These are phyloP conservation scores for Pichia cactophila DNA, from an alignment of 1,139 yeast species.

Conservation along the genomic window DNA sequence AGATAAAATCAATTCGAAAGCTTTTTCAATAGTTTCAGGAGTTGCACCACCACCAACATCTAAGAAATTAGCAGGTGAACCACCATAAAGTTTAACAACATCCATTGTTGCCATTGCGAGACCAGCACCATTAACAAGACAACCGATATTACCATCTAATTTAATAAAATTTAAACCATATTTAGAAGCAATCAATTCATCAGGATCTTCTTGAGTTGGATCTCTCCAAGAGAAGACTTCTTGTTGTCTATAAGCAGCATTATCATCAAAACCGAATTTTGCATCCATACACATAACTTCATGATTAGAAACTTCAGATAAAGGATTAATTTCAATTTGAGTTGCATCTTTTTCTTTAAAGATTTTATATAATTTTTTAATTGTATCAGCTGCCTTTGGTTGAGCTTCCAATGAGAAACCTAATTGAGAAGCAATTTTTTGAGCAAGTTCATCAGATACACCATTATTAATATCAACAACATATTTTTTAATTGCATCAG, in stretches of 20 bases:
- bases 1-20: constrained; percentile 85
- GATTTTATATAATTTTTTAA: constrained; percentile 80
- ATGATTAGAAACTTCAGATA: constrained; percentile 87
- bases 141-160: constrained; percentile 97
- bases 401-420: constrained; percentile 77
- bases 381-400: constrained; percentile 81
- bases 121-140: constrained; percentile 99
- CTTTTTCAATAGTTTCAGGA: constrained; percentile 95
- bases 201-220: constrained; percentile 94
- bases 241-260: constrained; percentile 89
- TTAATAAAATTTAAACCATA: constrained; percentile 93
- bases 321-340: constrained; percentile 97
- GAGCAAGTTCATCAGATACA: constrained; percentile 71
- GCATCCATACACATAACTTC: constrained; percentile 98
- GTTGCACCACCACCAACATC: constrained; percentile 99
- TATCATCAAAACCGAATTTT: constrained; percentile 95
- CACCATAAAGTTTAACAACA: constrained; percentile 95
- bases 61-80: constrained; percentile 97
- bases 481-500: constrained; percentile 88
- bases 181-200: constrained; percentile 87
- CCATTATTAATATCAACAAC: constrained; percentile 71
- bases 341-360: constrained; percentile 91
- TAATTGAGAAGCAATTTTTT: constrained; percentile 66
- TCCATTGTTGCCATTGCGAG: constrained; percentile 99
- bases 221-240: constrained; percentile 97